These are phyloP conservation scores for Boletus pseudopeckii DNA, from an alignment of 768 basidiomycete species.

Conservation along the genomic window DNA sequence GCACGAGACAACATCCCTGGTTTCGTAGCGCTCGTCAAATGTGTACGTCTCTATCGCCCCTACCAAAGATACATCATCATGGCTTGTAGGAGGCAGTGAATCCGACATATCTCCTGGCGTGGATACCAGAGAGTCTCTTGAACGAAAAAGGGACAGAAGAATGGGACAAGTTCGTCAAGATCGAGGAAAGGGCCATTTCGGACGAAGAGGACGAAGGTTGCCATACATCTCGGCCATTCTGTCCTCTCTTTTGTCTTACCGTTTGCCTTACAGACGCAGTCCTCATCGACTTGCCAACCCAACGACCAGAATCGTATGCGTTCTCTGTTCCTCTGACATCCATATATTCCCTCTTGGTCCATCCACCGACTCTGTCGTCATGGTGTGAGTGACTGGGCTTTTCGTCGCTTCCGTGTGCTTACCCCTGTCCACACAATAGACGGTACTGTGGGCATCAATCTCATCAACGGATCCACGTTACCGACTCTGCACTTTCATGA, in stretches of 20 bases:
- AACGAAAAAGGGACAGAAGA: conserved; percentile 80
- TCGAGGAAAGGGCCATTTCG: conserved; percentile 59
- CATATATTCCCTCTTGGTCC: conserved; percentile 85
- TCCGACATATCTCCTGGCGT: conserved; percentile 79
- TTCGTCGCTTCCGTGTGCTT: neutral
- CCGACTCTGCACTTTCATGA: conserved; percentile 96
- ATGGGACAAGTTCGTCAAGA: conserved; percentile 86
- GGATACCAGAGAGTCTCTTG: conserved; percentile 88
- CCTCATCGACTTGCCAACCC: conserved; percentile 78
- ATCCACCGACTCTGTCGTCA: conserved; percentile 78
- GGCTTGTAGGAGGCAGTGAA: conserved; percentile 61
- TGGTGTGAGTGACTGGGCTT: conserved; percentile 57
- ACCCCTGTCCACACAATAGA: conserved; percentile 42
- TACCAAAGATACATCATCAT: conserved; percentile 8
- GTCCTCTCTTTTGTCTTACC: conserved; percentile 2
- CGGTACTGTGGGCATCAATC: conserved; percentile 85
- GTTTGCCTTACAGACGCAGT: conserved; percentile 58
- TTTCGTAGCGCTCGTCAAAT: conserved; percentile 88
- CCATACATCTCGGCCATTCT: conserved; percentile 11
- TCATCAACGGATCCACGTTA: conserved; percentile 79
- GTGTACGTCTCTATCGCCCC: conserved; percentile 46
- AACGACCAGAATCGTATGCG: conserved; percentile 86
- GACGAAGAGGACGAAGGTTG: conserved; percentile 75
- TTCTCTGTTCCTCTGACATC: conserved; percentile 92
- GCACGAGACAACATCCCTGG: conserved; percentile 92